These are phyloP conservation scores for Collybiopsis confluens DNA, from an alignment of 768 basidiomycete genomes.

Conservation along the genomic window DNA sequence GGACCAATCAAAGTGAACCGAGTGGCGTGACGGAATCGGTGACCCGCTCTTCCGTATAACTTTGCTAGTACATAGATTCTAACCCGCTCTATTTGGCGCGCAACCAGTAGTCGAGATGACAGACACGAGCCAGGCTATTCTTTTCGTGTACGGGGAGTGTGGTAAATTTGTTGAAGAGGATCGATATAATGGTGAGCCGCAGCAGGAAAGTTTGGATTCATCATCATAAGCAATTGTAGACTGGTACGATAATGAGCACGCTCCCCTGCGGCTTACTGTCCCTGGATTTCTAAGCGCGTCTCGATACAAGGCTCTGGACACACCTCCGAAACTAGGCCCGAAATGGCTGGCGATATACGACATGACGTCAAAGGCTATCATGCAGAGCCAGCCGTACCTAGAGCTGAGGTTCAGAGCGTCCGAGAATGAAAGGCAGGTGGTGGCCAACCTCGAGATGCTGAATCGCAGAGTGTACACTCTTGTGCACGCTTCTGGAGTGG, in stretches of 20 bases:
- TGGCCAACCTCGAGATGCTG: neutral
- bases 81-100: too few relatives aligned
- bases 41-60: too few relatives aligned
- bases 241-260: constrained; percentile 34
- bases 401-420: neutral
- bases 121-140: neutral
- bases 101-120: too few relatives aligned
- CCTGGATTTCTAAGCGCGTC: constrained; percentile 26
- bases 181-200: constrained; percentile 27
- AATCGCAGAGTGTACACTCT: constrained; percentile 3
- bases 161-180: constrained; percentile 23
- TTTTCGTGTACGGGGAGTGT: constrained; percentile 15
- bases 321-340: constrained; percentile 14
- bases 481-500: neutral
- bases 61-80: too few relatives aligned
- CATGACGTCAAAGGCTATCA: constrained; percentile 18
- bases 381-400: neutral
- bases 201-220: too few relatives aligned
- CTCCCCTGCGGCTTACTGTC: constrained; percentile 24
- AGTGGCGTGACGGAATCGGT: too few relatives aligned
- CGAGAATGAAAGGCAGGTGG: neutral
- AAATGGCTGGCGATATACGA: constrained; percentile 30
- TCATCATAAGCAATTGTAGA: constrained; percentile 19
- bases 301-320: constrained; percentile 30
- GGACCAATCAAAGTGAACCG: too few relatives aligned